phyloP scores from a whole-genome alignment of 164 flowering plant species.

The Sedum album region DNA sequence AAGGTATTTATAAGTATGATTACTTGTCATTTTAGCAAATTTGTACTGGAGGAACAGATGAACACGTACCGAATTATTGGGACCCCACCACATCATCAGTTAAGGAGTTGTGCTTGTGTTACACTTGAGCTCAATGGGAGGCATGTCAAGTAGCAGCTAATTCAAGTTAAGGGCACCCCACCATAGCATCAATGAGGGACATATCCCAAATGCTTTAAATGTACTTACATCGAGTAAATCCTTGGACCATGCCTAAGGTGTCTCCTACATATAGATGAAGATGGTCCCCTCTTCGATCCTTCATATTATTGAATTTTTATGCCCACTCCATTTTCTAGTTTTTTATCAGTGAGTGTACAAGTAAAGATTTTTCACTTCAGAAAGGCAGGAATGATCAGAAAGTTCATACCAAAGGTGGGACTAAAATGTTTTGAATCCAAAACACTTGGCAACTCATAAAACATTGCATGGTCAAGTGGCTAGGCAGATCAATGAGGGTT shows the following conservation, averaged over 20 bases:
- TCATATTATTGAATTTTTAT: neutral
- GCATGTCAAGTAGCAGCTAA: neutral
- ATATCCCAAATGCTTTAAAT: neutral
- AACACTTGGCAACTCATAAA: too few species aligned
- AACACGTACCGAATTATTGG: too few species aligned
- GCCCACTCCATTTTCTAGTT: too few species aligned
- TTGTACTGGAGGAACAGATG: neutral
- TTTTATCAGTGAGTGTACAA: too few species aligned
- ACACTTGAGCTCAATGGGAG: neutral
- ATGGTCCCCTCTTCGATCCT: neutral
- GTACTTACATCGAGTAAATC: neutral
- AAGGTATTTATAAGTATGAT: neutral
- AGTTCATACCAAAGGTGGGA: too few species aligned
- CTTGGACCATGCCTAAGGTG: slow-evolving; percentile 7
- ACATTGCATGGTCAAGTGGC: too few species aligned
- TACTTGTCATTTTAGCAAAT: neutral
- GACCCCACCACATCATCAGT: too few species aligned
- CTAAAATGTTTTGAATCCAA: too few species aligned
- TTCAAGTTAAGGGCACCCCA: neutral
- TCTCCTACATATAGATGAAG: slow-evolving; percentile 3
- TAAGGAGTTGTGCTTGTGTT: neutral
- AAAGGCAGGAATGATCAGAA: too few species aligned
- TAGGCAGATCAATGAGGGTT: too few species aligned
- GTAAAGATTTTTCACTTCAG: too few species aligned
- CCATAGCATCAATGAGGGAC: neutral